These are phyloP conservation scores for Apiotrichum gracile DNA, from an alignment of 1,284 basidiomycete species.

Conservation along the genomic window DNA sequence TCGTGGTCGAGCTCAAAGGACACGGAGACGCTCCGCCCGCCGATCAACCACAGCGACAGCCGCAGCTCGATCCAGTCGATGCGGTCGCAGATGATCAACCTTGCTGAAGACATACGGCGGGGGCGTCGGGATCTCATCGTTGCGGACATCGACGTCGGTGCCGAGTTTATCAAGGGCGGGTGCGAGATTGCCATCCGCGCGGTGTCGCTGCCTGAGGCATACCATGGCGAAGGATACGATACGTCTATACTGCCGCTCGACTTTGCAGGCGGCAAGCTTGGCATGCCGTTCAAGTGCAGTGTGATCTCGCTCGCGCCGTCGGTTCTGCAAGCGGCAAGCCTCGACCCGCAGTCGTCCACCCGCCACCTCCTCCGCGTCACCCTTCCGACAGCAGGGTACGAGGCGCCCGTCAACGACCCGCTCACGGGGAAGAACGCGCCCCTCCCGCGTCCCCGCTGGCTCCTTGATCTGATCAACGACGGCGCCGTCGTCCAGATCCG, in stretches of 20 bases:
- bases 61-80: constrained; percentile 25
- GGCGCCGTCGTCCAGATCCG: constrained; percentile 61
- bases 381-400: constrained; percentile 74
- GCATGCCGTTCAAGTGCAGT: constrained; percentile 40
- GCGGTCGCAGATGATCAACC: constrained; percentile 36
- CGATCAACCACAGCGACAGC: constrained; percentile 30
- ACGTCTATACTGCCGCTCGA: constrained; percentile 22
- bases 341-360: constrained; percentile 46
- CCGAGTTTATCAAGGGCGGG: constrained; percentile 27
- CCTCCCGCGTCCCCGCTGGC: constrained; percentile 67
- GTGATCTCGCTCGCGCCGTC: constrained; percentile 64
- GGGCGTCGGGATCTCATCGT: constrained; percentile 35
- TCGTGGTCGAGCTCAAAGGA: constrained; percentile 1
- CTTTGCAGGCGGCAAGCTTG: constrained; percentile 22
- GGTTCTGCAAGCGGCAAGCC: constrained; percentile 62
- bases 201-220: constrained; percentile 34
- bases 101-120: constrained; percentile 36
- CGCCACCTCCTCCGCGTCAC: constrained; percentile 69
- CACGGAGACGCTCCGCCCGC: constrained; percentile 19
- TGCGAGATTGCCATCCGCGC: constrained; percentile 34
- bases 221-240: constrained; percentile 10
- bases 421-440: constrained; percentile 64
- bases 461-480: constrained; percentile 61
- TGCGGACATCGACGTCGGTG: constrained; percentile 34
- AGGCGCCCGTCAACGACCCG: constrained; percentile 69